A percentile compares a stretch with the other conserved stretches of the same genome.
phyloP scores from a whole-genome alignment of 306 rosid species.

The Castanopsis chinensis region DNA sequence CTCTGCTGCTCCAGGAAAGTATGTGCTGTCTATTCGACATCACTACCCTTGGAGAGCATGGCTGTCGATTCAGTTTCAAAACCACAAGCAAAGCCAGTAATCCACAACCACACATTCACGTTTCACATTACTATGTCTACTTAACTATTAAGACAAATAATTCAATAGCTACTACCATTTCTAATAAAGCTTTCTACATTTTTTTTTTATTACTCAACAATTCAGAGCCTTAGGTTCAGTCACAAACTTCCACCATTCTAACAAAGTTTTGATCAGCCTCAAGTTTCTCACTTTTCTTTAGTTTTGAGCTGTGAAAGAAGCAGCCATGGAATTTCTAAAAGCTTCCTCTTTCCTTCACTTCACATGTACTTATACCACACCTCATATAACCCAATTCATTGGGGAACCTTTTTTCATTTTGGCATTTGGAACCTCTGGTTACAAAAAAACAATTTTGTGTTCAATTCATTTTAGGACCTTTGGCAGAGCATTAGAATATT shows the following conservation, averaged over 20 bases:
- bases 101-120: too few relatives aligned
- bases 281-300: not conserved
- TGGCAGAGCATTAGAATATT: too few relatives aligned
- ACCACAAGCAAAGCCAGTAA: too few relatives aligned
- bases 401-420: not conserved
- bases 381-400: slow-evolving; percentile 19
- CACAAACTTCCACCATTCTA: not conserved
- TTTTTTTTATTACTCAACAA: not conserved
- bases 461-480: too few relatives aligned
- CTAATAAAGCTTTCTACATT: too few relatives aligned
- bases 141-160: too few relatives aligned
- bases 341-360: slow-evolving; percentile 40
- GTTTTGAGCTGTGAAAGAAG: slow-evolving; percentile 3
- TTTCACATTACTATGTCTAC: too few relatives aligned
- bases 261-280: not conserved
- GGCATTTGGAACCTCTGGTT: slow-evolving; percentile 5
- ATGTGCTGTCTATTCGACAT: too few relatives aligned
- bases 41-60: too few relatives aligned
- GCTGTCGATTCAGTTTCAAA: too few relatives aligned
- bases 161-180: too few relatives aligned
- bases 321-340: slow-evolving; percentile 52
- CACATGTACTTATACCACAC: slow-evolving; percentile 22
- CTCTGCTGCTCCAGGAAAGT: too few relatives aligned
- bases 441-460: not conserved
- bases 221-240: not conserved